Base-by-base conservation (phyloP, 2,329 filamentous ascomycete genomes). In the Botrytis porri region DNA sequence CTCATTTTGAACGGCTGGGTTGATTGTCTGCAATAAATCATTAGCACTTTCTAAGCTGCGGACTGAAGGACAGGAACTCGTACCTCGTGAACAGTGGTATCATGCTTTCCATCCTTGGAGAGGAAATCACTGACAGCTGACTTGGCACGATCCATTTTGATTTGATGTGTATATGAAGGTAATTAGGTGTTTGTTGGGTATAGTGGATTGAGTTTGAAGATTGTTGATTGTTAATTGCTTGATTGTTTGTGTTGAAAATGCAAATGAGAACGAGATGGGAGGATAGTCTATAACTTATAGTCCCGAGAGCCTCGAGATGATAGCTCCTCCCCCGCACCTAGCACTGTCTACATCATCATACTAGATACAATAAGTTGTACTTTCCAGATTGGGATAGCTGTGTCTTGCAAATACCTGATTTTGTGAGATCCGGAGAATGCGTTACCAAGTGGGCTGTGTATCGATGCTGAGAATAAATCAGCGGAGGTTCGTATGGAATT, bases 81-180 rank as follows among this genome's bases (percentile, higher is more conserved):
- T 75, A 78, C 80, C 81, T 93, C 89, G 75, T 93, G 88, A 6
- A 93, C 89, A 22, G 88, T 90, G n/a, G 91, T 93, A 78, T 91
- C 88, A 77, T 92, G 86, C 75, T 92, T 87, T 73, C 90, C 90
- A 73, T 88, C 84, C 77, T 86, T 86, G 80, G 82, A 84, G 77
- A 91, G 85, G 83, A 92, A 90, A 79, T 86, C 86, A 64, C 83
- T 83, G 78, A 92, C 86, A 74, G 87, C 87, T 78, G 85, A 84
- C 84, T 90, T 92, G 57, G 90, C 89, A 80, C 88, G 88, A 25
- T 92, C 86, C 89, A 92, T 90, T 77, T 72, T 77, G 71, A 75
- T 39, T 75, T 62, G 41, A 43, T 73, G 43, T 70, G 35, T 37
- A 7, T 32, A 9, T 66, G 64, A 63, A 29, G 70, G 35, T 43